Percentiles rank a stretch among this genome's conserved stretches.
Conservation (phyloP, 2,329 filamentous ascomycete genomes). For the Phialocephala subalpina region DNA sequence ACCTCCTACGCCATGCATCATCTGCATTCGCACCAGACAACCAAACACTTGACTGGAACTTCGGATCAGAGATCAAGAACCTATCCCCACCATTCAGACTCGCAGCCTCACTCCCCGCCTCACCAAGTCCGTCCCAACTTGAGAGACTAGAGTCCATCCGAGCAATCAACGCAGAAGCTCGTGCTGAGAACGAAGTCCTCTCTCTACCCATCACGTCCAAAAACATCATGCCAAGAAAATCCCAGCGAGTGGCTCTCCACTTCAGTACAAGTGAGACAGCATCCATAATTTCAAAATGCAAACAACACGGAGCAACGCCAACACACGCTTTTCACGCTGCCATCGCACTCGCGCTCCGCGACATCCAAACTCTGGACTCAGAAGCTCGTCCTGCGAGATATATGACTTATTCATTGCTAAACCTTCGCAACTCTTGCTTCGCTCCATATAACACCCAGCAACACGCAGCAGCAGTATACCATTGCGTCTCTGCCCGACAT, state of each 20-base stretch:
- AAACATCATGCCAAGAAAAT: neutral
- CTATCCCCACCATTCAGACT: slow-evolving; percentile 19
- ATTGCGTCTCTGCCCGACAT: too few relatives aligned
- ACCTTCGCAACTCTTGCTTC: slow-evolving; percentile 15
- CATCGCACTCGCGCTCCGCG: too few relatives aligned
- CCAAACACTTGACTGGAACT: slow-evolving; percentile 30
- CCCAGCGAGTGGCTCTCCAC: slow-evolving; percentile 9
- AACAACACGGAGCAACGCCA: slow-evolving; percentile 1
- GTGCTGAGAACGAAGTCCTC: neutral
- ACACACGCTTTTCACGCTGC: slow-evolving; percentile 10
- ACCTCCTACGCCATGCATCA: slow-evolving; percentile 38
- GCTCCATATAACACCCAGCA: neutral
- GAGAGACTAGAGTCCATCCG: too few relatives aligned
- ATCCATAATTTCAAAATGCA: slow-evolving; percentile 9
- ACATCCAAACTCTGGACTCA: slow-evolving; percentile 7
- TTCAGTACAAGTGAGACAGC: slow-evolving; percentile 8
- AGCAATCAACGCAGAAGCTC: neutral
- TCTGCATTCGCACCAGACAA: slow-evolving; percentile 34
- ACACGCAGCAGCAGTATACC: neutral
- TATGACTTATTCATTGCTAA: slow-evolving; percentile 20
- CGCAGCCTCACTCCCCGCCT: slow-evolving; percentile 9
- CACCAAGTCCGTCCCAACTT: too few relatives aligned
- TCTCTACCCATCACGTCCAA: slow-evolving; percentile 5
- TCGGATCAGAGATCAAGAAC: slow-evolving; percentile 16
- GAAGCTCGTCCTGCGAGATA: slow-evolving; percentile 3